Conservation (phyloP, 805 yeast species). For the Wickerhamiella brachini region DNA sequence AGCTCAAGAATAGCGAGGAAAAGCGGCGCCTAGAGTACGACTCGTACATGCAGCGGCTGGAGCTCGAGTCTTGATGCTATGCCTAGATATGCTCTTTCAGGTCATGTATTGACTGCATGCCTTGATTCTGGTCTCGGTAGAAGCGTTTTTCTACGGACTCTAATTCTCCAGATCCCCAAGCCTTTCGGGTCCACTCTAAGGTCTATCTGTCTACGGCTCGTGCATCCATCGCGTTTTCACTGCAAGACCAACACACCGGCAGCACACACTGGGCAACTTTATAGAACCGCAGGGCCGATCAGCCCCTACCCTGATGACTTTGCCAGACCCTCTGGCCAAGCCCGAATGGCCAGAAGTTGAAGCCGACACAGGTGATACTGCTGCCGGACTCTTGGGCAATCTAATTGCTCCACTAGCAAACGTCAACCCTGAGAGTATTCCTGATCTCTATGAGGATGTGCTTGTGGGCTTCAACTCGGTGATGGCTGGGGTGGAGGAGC, state of each 20-base stretch:
- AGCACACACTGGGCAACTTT: too few relatives aligned
- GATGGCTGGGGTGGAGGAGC: constrained; percentile 14
- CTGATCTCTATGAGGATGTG: constrained; percentile 8
- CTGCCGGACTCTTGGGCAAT: constrained; percentile 2
- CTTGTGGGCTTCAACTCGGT: constrained; percentile 16
- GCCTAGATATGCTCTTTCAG: too few relatives aligned
- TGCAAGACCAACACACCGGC: too few relatives aligned
- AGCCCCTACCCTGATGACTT: too few relatives aligned
- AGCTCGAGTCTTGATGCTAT: background rate
- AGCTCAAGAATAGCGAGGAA: constrained; percentile 7
- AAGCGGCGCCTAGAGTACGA: constrained; percentile 8
- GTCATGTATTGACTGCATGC: too few relatives aligned
- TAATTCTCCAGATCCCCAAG: too few relatives aligned
- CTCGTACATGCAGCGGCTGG: constrained; percentile 6
- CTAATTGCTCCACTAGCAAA: constrained; percentile 4
- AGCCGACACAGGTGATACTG: constrained; percentile 4
- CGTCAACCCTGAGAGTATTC: constrained; percentile 3
- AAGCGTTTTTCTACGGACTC: too few relatives aligned
- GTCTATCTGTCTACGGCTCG: too few relatives aligned
- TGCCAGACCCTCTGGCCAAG: constrained; percentile 14
- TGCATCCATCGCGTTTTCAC: background rate
- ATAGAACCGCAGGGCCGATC: background rate
- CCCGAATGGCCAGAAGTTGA: constrained; percentile 16
- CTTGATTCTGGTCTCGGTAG: too few relatives aligned
- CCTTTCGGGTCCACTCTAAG: too few relatives aligned